Evolutionary conservation across 177 flowering plant genomes (phyloP).

Genomic region (Vitis hybrid): DNA sequence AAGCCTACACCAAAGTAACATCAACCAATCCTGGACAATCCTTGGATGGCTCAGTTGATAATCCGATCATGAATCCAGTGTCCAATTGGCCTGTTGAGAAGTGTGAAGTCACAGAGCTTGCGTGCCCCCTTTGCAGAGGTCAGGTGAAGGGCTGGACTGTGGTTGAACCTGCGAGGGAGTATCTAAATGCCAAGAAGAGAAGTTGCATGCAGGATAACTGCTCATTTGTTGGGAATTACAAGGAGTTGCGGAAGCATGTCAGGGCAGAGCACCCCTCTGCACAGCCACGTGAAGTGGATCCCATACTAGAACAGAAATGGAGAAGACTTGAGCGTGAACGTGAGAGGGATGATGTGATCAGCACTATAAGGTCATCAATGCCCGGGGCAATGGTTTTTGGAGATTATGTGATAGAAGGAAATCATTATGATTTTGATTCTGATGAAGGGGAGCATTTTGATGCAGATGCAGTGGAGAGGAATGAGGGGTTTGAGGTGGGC

Average conservation of each 20-base stretch:
- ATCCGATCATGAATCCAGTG: constrained; percentile 14
- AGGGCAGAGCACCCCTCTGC: constrained; percentile 50
- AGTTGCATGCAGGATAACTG: constrained; percentile 67
- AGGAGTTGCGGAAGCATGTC: constrained; percentile 56
- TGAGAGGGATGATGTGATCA: constrained; percentile 69
- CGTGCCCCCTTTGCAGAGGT: constrained; percentile 70
- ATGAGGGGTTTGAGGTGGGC: constrained; percentile 34
- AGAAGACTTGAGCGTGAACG: constrained; percentile 50
- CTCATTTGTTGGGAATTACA: constrained; percentile 51
- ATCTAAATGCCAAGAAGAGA: constrained; percentile 47
- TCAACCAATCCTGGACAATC: constrained; percentile 25
- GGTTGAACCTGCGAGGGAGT: constrained; percentile 57
- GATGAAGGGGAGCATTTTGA: constrained; percentile 40
- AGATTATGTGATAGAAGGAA: constrained; percentile 79
- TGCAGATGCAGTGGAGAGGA: constrained; percentile 22
- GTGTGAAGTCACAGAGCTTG: constrained; percentile 34
- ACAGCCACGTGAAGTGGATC: constrained; percentile 60
- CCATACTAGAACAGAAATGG: constrained; percentile 54
- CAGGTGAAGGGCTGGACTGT: constrained; percentile 75
- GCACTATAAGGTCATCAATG: constrained; percentile 74
- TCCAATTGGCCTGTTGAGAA: constrained; percentile 28
- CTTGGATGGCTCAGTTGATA: constrained; percentile 18
- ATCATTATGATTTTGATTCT: constrained; percentile 27
- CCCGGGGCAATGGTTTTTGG: constrained; percentile 88
- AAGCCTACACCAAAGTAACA: constrained; percentile 50